Percentiles rank a stretch among this genome's conserved stretches.
phyloP scores from a whole-genome alignment of 129 eudicot species.

The Tagetes erecta region DNA sequence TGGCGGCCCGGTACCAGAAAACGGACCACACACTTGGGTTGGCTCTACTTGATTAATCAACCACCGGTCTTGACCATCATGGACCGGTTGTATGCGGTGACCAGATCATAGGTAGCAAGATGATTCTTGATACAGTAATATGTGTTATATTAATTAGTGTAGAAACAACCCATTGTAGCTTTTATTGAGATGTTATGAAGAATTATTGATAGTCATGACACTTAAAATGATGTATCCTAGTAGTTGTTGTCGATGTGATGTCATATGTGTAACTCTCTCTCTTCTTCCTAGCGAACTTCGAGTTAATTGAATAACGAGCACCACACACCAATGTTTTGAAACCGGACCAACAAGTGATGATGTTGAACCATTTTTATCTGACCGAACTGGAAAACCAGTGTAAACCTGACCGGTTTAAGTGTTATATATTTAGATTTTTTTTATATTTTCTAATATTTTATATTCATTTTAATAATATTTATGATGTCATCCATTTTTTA shows the following conservation, averaged over 20 bases:
- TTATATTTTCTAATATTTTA: no score
- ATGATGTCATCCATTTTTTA: no score
- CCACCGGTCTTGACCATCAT: not conserved
- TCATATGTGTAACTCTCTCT: no score
- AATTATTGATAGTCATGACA: not conserved
- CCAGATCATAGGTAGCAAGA: slow-evolving; percentile 20
- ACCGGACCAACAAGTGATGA: no score
- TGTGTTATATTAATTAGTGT: slow-evolving; percentile 25
- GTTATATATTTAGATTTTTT: no score
- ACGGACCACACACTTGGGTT: slow-evolving; percentile 40
- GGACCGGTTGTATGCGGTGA: slow-evolving; percentile 3
- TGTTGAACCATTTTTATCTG: no score
- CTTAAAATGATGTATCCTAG: slow-evolving; percentile 23
- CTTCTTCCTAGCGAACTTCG: no score
- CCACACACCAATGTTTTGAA: no score
- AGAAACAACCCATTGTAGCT: slow-evolving; percentile 25
- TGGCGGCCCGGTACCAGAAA: slow-evolving; percentile 26
- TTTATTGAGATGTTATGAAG: slow-evolving; percentile 4
- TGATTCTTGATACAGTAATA: slow-evolving; percentile 16
- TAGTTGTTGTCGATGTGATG: not conserved
- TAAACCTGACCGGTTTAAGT: no score
- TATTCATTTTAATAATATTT: no score
- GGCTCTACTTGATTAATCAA: slow-evolving; percentile 33
- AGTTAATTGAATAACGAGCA: no score
- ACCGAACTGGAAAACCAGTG: no score